A percentile compares a stretch with the other conserved stretches of the same genome.
Conservation (phyloP, 2,329 filamentous ascomycete genomes). For the Dactylella cylindrospora region DNA sequence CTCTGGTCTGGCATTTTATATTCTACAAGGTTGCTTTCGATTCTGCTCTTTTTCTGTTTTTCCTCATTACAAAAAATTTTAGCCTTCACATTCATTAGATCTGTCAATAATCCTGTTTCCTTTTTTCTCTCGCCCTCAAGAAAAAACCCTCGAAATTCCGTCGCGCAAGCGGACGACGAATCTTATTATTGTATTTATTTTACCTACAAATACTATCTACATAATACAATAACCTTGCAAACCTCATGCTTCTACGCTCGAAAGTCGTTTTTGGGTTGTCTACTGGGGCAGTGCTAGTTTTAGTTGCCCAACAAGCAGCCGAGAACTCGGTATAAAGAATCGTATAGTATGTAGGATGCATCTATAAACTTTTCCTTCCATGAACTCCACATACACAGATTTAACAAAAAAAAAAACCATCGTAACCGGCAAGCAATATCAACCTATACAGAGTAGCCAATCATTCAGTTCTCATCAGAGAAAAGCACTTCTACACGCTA, state of each 20-base stretch:
- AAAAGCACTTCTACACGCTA: constrained; percentile 67
- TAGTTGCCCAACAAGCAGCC: not conserved
- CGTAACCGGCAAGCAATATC: no score
- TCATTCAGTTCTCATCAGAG: no score
- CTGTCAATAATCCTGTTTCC: constrained; percentile 6
- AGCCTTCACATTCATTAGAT: constrained; percentile 33
- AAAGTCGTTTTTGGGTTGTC: no score
- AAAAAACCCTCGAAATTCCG: no score
- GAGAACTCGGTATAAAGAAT: not conserved
- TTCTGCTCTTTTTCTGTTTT: constrained; percentile 2
- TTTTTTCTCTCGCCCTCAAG: not conserved
- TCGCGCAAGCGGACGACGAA: constrained; percentile 27
- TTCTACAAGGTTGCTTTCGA: constrained; percentile 4
- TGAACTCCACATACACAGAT: constrained; percentile 8
- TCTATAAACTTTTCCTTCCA: constrained; percentile 14
- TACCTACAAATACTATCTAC: constrained; percentile 3
- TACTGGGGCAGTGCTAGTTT: no score
- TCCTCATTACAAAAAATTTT: not conserved
- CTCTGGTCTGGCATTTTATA: not conserved
- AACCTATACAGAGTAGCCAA: no score
- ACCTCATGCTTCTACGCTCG: not conserved
- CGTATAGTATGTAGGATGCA: not conserved
- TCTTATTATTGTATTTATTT: constrained; percentile 4
- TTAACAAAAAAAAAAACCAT: not conserved
- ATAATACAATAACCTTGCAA: not conserved